Percentiles rank a stretch among this genome's conserved stretches.
Conservation (phyloP, 2,329 filamentous ascomycete species). For the Thielaviopsis euricoi region DNA sequence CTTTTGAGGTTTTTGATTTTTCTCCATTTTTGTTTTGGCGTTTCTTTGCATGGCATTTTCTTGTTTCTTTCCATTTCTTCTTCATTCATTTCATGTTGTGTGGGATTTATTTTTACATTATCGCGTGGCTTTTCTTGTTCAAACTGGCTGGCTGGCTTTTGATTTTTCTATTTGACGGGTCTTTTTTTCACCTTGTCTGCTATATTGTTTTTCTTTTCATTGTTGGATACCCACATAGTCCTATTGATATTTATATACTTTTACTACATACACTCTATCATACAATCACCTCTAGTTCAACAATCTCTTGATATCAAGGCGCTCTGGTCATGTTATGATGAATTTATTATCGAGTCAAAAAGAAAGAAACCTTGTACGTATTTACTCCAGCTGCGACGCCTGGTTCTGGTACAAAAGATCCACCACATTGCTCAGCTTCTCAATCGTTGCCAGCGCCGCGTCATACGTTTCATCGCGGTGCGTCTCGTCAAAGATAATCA, state of each 20-base stretch:
- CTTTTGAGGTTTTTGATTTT: background rate
- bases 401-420: constrained; percentile 97
- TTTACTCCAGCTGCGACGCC: constrained; percentile 80
- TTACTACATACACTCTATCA: too few relatives aligned
- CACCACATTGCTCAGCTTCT: constrained; percentile 92
- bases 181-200: background rate
- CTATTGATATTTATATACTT: background rate
- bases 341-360: background rate
- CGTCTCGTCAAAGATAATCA: constrained; percentile 94
- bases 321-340: background rate
- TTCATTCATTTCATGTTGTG: background rate
- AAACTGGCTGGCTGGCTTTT: background rate
- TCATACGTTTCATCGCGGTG: constrained; percentile 89
- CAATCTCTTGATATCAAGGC: too few relatives aligned
- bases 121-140: background rate
- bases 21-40: background rate
- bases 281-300: too few relatives aligned
- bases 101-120: background rate
- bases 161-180: background rate
- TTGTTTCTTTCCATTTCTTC: too few relatives aligned
- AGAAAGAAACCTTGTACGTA: background rate
- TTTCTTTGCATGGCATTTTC: background rate
- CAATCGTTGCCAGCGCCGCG: constrained; percentile 82
- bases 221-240: constrained; percentile 4
- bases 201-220: constrained; percentile 3